Evolutionary conservation across 2,329 filamentous ascomycete species (phyloP).

Genomic region (Rugonectria rugulosa): DNA sequence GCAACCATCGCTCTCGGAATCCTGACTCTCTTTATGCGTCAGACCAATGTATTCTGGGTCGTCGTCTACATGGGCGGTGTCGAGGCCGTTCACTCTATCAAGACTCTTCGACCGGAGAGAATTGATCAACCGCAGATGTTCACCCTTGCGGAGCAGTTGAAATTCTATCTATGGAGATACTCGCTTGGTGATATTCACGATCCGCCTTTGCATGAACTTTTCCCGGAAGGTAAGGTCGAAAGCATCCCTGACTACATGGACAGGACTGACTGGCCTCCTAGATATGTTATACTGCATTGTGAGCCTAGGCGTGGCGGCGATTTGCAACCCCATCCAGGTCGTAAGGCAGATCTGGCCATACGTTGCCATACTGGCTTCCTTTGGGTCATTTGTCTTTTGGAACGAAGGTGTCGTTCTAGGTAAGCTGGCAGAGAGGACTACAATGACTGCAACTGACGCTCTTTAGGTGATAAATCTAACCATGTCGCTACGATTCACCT

Average conservation of each 20-base stretch:
- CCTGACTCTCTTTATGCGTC: constrained; percentile 77
- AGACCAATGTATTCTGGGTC: constrained; percentile 98
- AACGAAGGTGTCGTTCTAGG: constrained; percentile 93
- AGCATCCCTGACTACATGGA: background rate
- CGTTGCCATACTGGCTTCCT: constrained; percentile 69
- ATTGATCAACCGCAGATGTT: constrained; percentile 42
- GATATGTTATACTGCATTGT: constrained; percentile 65
- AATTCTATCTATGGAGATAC: constrained; percentile 52
- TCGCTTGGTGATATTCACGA: constrained; percentile 64
- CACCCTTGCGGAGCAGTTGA: constrained; percentile 45
- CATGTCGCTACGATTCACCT: constrained; percentile 89
- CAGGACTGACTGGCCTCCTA: constrained; percentile 37
- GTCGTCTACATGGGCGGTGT: constrained; percentile 76
- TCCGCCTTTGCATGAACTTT: constrained; percentile 54
- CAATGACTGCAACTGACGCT: constrained; percentile 33
- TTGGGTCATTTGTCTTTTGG: constrained; percentile 79
- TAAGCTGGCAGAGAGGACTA: constrained; percentile 45
- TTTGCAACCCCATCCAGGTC: constrained; percentile 56
- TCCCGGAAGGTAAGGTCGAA: constrained; percentile 56
- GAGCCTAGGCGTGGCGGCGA: constrained; percentile 68
- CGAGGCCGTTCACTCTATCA: constrained; percentile 61
- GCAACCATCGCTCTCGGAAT: constrained; percentile 65
- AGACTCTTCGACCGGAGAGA: constrained; percentile 47
- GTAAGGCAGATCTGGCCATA: constrained; percentile 63
- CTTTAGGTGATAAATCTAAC: constrained; percentile 86